Evolutionary conservation across 1,284 basidiomycete species (phyloP), one percentile per base, ranked within the genome.

Genomic region (Cryptococcus sp.): DNA sequence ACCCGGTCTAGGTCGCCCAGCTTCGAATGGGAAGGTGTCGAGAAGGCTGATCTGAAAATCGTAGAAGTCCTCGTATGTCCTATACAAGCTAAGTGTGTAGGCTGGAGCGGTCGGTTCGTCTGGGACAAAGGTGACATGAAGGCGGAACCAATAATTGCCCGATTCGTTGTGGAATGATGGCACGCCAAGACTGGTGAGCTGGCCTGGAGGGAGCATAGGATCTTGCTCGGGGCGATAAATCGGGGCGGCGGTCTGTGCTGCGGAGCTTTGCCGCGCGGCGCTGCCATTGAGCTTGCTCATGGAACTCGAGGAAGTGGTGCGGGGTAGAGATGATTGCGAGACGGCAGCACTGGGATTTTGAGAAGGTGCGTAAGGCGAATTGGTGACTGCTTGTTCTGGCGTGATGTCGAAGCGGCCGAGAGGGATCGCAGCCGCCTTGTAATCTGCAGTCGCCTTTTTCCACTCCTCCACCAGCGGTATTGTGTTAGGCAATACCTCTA

Each of bases 31-130:
- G 78, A 95, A 96, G 0, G 84, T 82, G 53, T 93, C 86, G 60
- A 97, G 84, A 40, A 99, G 84, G 10, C 85, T 83, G 55, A 96
- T 89, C 73, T 99, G 96, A 77, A 98, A 98, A 70, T 95, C 92
- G 81, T 95, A 96, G 78, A 99, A 99, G 77, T 99, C 94, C 72
- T 96, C 91, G 81, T 99, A 99, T 17, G 92, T 87, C 52, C 96
- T 87, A 80, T 96, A 98, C 44, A 99, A 84, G 64, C 94, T 88
- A 54, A 99, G 86, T 27, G 91, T 87, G 70, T 87, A 89, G 15
- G 89, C 86, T 4, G 83, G 84, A 45, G 88, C 69, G 3, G 84
- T 74, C 6, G 82, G 79, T 59, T 84, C 83, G 68, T 89, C 91
- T 0, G 92, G 91, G 63, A 93, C 88, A 78, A 88, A 98, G 48